phyloP scores from a whole-genome alignment of 768 basidiomycete species.

The Pisolithus microcarpus region DNA sequence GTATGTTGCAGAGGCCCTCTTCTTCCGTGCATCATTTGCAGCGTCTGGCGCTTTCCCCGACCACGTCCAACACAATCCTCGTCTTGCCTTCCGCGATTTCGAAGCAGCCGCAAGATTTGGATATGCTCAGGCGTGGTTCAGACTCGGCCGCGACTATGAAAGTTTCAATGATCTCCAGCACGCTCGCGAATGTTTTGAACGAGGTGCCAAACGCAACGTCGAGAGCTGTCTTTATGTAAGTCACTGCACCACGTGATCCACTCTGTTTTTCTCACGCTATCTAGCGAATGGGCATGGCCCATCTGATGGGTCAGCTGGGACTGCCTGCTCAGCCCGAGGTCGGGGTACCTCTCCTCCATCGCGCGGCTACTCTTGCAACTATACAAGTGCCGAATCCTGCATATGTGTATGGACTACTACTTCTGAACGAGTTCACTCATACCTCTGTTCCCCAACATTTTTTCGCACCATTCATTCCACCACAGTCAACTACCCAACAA shows the following conservation, averaged over 20 bases:
- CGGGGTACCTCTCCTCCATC: conserved; percentile 68
- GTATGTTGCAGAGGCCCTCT: conserved; percentile 65
- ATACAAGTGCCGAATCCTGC: conserved; percentile 81
- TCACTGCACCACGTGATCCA: conserved; percentile 9
- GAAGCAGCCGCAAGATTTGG: conserved; percentile 78
- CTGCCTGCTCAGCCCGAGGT: conserved; percentile 43
- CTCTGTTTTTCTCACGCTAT: conserved; percentile 2
- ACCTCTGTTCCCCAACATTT: conserved; percentile 44
- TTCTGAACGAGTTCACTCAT: conserved; percentile 77
- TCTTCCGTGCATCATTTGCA: conserved; percentile 67
- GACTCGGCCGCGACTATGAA: conserved; percentile 88
- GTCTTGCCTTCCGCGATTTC: conserved; percentile 83
- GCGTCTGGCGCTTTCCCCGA: conserved; percentile 67
- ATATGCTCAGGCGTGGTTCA: conserved; percentile 80
- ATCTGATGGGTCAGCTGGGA: conserved; percentile 81
- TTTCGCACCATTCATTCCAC: conserved; percentile 49
- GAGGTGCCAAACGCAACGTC: conserved; percentile 67
- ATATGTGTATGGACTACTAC: conserved; percentile 81
- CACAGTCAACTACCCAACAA: conserved; percentile 37
- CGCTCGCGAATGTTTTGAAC: conserved; percentile 82
- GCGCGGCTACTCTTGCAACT: conserved; percentile 69
- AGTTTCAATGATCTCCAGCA: conserved; percentile 66
- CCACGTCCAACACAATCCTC: conserved; percentile 56
- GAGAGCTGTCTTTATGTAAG: conserved; percentile 78
- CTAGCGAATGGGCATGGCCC: conserved; percentile 89